phyloP scores from a whole-genome alignment of 345 rosid species.

The Leavenworthia alabamica region DNA sequence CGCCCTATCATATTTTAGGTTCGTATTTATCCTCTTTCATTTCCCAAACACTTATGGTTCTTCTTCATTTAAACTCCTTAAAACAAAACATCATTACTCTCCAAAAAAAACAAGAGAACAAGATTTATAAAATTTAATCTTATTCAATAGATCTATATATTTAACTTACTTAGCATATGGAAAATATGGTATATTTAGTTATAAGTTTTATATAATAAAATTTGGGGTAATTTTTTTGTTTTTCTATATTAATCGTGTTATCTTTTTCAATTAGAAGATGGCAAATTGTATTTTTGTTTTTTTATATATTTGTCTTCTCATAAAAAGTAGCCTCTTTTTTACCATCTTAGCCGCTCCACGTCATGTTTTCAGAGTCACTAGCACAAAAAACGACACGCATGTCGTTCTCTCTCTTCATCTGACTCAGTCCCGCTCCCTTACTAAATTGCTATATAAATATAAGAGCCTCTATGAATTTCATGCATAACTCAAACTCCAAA shows the following conservation, averaged over 20 bases:
- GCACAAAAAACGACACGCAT: slow-evolving; percentile 92
- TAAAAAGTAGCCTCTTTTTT: slow-evolving; percentile 20
- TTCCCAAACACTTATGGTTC: slow-evolving; percentile 28
- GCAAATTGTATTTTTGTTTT: background rate
- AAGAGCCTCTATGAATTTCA: slow-evolving; percentile 9
- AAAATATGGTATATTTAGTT: background rate
- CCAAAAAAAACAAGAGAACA: background rate
- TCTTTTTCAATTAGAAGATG: background rate
- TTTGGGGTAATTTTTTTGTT: background rate
- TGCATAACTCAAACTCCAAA: slow-evolving; percentile 10
- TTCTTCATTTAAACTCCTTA: slow-evolving; percentile 2
- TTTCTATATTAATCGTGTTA: background rate
- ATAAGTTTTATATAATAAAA: no score
- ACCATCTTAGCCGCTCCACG: slow-evolving; percentile 48
- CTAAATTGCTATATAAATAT: slow-evolving; percentile 14
- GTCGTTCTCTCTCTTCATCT: slow-evolving; percentile 39
- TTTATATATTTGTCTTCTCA: background rate
- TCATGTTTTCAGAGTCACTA: slow-evolving; percentile 89
- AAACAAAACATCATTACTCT: slow-evolving; percentile 24
- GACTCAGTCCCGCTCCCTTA: slow-evolving; percentile 20
- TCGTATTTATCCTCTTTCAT: slow-evolving; percentile 33
- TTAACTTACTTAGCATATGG: background rate
- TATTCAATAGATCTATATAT: background rate
- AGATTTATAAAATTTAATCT: background rate
- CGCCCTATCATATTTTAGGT: slow-evolving; percentile 30